Evolutionary conservation across 768 basidiomycete species (phyloP).

Genomic region (Lanmaoa pseudosensibilis): DNA sequence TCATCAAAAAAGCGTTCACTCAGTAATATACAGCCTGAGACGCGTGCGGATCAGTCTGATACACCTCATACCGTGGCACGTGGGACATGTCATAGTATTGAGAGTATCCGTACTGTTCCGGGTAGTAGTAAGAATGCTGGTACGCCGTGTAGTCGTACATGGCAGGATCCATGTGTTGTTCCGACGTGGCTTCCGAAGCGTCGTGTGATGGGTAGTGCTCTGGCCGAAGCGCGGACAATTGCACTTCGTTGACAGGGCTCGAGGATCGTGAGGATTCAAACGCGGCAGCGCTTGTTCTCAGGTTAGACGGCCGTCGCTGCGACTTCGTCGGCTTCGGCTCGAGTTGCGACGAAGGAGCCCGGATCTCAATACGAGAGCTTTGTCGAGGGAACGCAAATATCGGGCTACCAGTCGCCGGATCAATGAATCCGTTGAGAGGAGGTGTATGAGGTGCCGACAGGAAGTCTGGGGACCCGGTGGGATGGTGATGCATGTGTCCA

Average conservation of each 20-base stretch:
- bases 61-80: constrained; percentile 65
- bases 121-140: constrained; percentile 64
- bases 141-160: constrained; percentile 62
- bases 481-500: constrained; percentile 61
- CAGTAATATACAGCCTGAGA: constrained; percentile 65
- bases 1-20: constrained; percentile 18
- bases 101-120: constrained; percentile 65
- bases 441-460: constrained; percentile 58
- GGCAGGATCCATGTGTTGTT: constrained; percentile 33
- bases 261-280: constrained; percentile 47
- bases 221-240: constrained; percentile 1
- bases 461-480: constrained; percentile 64
- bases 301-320: constrained; percentile 36
- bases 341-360: constrained; percentile 47
- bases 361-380: constrained; percentile 71
- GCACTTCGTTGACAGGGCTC: constrained; percentile 24
- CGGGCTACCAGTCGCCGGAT: constrained; percentile 64
- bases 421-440: constrained; percentile 61
- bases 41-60: constrained; percentile 50
- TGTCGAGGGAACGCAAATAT: constrained; percentile 75
- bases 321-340: constrained; percentile 26
- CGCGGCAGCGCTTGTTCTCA: constrained; percentile 52
- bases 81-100: constrained; percentile 71
- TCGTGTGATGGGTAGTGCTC: constrained; percentile 18
- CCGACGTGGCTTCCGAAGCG: constrained; percentile 13